Evolutionary conservation across 768 basidiomycete species (phyloP), one percentile per base, ranked within the genome.

Genomic region (Tricholoma sp.): DNA sequence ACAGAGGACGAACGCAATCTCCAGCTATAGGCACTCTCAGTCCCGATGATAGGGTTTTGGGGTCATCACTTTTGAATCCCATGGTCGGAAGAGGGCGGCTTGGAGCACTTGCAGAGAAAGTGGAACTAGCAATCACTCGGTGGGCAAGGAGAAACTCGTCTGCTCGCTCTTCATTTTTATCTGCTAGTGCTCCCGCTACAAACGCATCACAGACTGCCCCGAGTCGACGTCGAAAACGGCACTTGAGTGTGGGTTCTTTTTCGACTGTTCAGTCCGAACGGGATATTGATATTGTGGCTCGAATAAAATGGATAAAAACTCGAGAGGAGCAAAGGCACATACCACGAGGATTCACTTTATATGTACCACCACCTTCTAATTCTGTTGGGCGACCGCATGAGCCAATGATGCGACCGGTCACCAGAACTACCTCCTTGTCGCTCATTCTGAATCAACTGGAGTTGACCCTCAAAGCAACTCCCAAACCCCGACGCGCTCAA

Each of bases 71-170:
- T 11, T 72, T 72, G 6, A 71, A 72, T 11, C 74, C 74, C 9
- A 72, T 68, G 15, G 65, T 66, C 42, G 66, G 67, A 47, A 74
- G 71, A 29, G 73, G 78, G 28, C 72, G 74, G 5, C 71, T 82
- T 32, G 82, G 81, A 7, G 76, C 78, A 18, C 74, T 85, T 32
- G 78, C 86, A 17, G 77, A 84, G 1, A 79, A 86, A 36, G 77
- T 89, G 9, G 89, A 91, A 60, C 76, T 79, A 50, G 88, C 88
- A 6, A 88, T 89, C 57, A 72, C 84, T 36, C 80, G 83, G 57
- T 91, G 88, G 88, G 86, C 87, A 18, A 75, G 82, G 58, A 75
- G 77, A 41, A 77, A 75, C 63, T 71, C 73, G 2, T 70, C 71
- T 3, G 58, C 55, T 31, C 67, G 67, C 29, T 73, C 74, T 12